Evolutionary conservation across 805 yeast species (phyloP), one percentile per base, ranked within the genome.

Genomic region (Blastobotrys peoriensis): DNA sequence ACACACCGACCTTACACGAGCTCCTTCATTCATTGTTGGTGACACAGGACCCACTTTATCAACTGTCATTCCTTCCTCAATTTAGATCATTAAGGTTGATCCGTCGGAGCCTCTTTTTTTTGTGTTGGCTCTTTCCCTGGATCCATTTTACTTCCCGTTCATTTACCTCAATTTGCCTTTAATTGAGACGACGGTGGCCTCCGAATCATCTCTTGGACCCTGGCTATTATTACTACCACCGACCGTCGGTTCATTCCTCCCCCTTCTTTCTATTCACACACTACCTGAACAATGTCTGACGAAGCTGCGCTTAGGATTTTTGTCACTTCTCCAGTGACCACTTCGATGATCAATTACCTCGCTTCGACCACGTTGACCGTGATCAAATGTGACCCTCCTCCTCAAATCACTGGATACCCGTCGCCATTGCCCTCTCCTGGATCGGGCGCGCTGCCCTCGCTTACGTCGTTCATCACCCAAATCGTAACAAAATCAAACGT

Each of bases 401-500:
- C 20, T 8, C 22, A 27, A 22, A 17, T 27, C 10, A 9, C 17
- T 17, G 19, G 22, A 5, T 40, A 40, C 25, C 43, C 43, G 20
- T 33, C 47, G 3, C 48, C 40, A 18, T 43, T 41, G 37, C 45
- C 48, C 42, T 51, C 47, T 35, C 55, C 22, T 56, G 56, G 16
- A 36, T 35, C 47, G 23, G 27, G 27, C 23, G 49, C 58, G 15
- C 49, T 59, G 30, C 59, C 63, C 28, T 54, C 64, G 20, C 56
- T 65, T 42, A 45, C 48, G 21, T 49, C 51, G 21, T 91, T 93
- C 68, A 89, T 93, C 53, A 74, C 79, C 48, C 76, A 74, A 21
- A 68, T 91, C 50, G 81, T 91, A 55, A 71, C 71, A 44, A 79
- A 84, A 57, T 86, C 97, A 4, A 88, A 89, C 62, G 98, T 91